phyloP scores from a whole-genome alignment of 2,329 filamentous ascomycete genomes.

The Nannizziopsis arthrosporioides region DNA sequence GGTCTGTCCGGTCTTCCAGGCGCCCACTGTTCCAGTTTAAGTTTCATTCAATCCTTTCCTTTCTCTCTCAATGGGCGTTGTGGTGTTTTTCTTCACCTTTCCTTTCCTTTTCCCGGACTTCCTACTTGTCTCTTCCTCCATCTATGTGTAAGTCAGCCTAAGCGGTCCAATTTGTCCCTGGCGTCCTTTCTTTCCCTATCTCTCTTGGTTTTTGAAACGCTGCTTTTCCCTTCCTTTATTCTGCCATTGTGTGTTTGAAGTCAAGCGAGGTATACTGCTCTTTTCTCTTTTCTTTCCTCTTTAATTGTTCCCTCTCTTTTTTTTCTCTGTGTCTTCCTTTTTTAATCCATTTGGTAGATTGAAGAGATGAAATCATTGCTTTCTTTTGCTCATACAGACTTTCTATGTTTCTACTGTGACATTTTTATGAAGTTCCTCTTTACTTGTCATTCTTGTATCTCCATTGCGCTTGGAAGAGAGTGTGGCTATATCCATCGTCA shows the following conservation, averaged over 20 bases:
- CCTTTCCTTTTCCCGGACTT: not conserved
- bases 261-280: not conserved
- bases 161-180: too few relatives aligned
- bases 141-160: too few relatives aligned
- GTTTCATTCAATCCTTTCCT: too few relatives aligned
- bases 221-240: not conserved
- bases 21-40: too few relatives aligned
- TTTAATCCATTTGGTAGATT: not conserved
- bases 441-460: constrained; percentile 2
- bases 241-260: not conserved
- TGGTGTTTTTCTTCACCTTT: not conserved
- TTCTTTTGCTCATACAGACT: not conserved
- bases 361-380: not conserved
- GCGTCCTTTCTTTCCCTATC: too few relatives aligned
- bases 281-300: not conserved
- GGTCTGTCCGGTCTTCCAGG: too few relatives aligned
- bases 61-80: not conserved
- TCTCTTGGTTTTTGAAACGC: too few relatives aligned
- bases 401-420: not conserved
- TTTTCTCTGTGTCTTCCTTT: not conserved
- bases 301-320: not conserved
- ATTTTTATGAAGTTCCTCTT: constrained; percentile 1
- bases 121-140: not conserved
- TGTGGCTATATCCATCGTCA: too few relatives aligned
- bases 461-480: not conserved